Evolutionary conservation across 2,329 filamentous ascomycete species (phyloP), one percentile per base, ranked within the genome.

Genomic region (Xylaria sp.): DNA sequence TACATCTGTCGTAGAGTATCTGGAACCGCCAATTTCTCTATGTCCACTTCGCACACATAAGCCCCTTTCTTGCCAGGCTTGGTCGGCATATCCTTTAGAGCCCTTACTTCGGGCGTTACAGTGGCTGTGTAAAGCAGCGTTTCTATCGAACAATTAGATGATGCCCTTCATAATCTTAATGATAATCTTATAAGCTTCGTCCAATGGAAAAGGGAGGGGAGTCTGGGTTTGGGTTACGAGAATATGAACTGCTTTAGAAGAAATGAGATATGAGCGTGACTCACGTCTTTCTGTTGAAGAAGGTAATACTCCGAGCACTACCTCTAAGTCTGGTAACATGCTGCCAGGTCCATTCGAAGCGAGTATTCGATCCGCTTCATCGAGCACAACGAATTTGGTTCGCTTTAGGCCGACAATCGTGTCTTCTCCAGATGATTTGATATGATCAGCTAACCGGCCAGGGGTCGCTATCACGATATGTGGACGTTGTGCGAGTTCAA

Each of bases 111-210:
- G 2, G 93, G 90, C 0, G 96, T 98, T 52, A 99, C 90, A 1
- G 96, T 99, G 18, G 96, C 96, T 9, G 96, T 99, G 83, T 99
- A 99, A 2, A 99, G 88, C 18, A 97, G 88, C 0, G 95, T 99
- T 80, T 99, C 71, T 72, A 51, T 36, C 2, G 33, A 15, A 25
- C 3, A 23, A 43, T 71, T 49, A 71, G 67, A 39, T 36, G 43
- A 51, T 28, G 28, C 3, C 3, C 18, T 33, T 43, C 23, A 15
- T 48, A 23, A 3, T 33, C 20, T 23, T 43, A 7, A 12, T 59
- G 46, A 36, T 43, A 7, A 36, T 39, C 18, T 9, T 31, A 15
- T 31, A 4, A 20, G 20, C 4, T 6, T 51, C 28, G 12, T 2
- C 13, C 15, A 23, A 3, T 18, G 15, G 25, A 46, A 36, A 8